Base-by-base conservation (phyloP, 1,284 basidiomycete genomes). In the Leccinum insigne region DNA sequence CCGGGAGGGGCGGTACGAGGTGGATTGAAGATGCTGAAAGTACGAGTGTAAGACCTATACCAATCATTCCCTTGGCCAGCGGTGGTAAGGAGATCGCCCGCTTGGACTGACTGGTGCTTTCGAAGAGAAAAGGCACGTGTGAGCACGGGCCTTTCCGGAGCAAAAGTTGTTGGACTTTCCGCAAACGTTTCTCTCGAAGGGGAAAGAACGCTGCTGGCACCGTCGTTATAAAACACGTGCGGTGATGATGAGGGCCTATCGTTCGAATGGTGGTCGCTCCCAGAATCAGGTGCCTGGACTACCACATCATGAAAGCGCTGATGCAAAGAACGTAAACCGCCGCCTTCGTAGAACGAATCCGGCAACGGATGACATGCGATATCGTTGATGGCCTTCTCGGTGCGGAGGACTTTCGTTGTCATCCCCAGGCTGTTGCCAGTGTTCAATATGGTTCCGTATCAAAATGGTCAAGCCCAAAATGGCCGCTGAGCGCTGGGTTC, bases 361-460 rank as follows among this genome's bases (percentile, higher is more conserved):
- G 97, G 96, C 1, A 99, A 83, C 4, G 97, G 96, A 77, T 98
- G 95, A 68, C 95, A 96, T 13, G 98, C 97, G 67, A 98, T 90
- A 67, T 96, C 91, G 74, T 99, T 99, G 77, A 99, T 96, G 0
- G 94, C 91, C 73, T 98, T 94, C 80, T 99, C 97, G 1, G 97
- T 97, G 32, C 95, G 89, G 62, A 99, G 89, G 11, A 99, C 94
- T 78, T 99, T 97, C 32, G 91, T 91, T 0, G 97, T 99, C 61
- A 99, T 79, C 2, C 97, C 97, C 8, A 99, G 87, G 77, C 64
- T 66, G 21, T 62, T 38, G 35, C 35, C 35, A 35, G 35, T 35
- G 18, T 60, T 26, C 14, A n/a, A n/a, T n/a, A n/a, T n/a, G 49
- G 62, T 6, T 56, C 9, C 54, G 54, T 23, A 56, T 56, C 16